These are phyloP conservation scores for Ogataea hybrid DNA, from an alignment of 1,139 yeast species.

Conservation along the genomic window DNA sequence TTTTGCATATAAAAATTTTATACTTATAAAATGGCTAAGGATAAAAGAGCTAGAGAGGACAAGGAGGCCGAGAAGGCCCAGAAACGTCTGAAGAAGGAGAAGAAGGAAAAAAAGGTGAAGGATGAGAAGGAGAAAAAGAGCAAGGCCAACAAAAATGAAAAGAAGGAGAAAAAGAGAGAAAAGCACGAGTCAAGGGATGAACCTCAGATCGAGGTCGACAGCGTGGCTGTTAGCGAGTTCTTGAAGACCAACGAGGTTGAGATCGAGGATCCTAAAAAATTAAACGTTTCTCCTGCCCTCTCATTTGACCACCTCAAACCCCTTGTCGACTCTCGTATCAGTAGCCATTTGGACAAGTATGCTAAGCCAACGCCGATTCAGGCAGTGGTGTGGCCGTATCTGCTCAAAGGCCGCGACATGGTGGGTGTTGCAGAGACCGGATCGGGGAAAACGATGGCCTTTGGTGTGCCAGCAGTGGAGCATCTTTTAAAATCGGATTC, in stretches of 20 bases:
- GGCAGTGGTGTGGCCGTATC: constrained; percentile 95
- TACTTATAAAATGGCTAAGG: constrained; percentile 20
- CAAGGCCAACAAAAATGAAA: constrained; percentile 40
- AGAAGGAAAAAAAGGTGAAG: constrained; percentile 41
- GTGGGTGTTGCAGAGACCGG: constrained; percentile 99
- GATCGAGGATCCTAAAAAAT: constrained; percentile 63
- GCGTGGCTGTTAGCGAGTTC: constrained; percentile 48
- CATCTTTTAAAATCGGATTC: constrained; percentile 46
- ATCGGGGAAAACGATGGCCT: constrained; percentile 95
- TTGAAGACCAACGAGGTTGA: constrained; percentile 71
- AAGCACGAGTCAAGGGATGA: constrained; percentile 27
- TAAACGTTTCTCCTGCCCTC: constrained; percentile 64
- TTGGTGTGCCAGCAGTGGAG: constrained; percentile 93
- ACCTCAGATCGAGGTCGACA: not conserved
- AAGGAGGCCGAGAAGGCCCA: constrained; percentile 31
- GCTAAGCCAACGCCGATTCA: constrained; percentile 96
- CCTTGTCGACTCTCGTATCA: constrained; percentile 52
- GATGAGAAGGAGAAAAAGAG: constrained; percentile 39
- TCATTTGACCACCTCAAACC: constrained; percentile 56
- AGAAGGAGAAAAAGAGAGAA: constrained; percentile 45
- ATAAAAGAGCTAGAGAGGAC: constrained; percentile 32
- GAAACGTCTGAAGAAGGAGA: constrained; percentile 39
- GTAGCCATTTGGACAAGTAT: constrained; percentile 60
- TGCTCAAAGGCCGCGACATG: constrained; percentile 78
- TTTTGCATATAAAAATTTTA: constrained; percentile 11